Base-by-base conservation (phyloP, 768 basidiomycete genomes). In the Coprinopsis marcescibilis region DNA sequence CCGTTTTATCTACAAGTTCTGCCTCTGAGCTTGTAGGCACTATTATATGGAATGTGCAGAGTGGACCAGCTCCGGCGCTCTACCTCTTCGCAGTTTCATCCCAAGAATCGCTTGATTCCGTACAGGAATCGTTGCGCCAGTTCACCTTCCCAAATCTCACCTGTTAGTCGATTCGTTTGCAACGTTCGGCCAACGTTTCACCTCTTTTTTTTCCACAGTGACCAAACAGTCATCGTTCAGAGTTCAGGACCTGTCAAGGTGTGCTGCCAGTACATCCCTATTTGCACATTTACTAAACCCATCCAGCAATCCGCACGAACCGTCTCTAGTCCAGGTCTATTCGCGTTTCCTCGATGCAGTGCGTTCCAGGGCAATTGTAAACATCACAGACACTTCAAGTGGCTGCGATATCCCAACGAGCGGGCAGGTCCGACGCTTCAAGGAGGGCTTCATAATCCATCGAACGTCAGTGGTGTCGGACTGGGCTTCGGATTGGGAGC, bases 401-500 rank as follows among this genome's bases (percentile, higher is more conserved):
- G 11, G 64, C 53, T 43, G 56, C 56, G 40, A 55, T 50, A 30
- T 53, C 57, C 23, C 53, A 53, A 26, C 49, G 43, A 11, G 64
- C 30, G 35, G 69, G 36, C 68, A 60, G 8, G 70, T 71, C 27
- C 71, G 69, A 34, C 71, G 83, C 20, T 65, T 83, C 33, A 75
- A 72, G 55, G 71, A 72, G 41, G 86, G 86, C 0, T 80, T 89
- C 53, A 57, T 89, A n/a, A 69, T 87, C 8, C 66, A 70, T 42
- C 66, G 74, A 23, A 55, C 60, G 3, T 61, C 66, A 34, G 51
- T 65, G 11, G 61, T 68, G 2, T 75, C 72, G 20, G 79, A 81
- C 57, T 86, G 85, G 85, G 74, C 75, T 19, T 57, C 66, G n/a
- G 75, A 75, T 13, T 85, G 83, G 84, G 72, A 84, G 29, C 71